These are phyloP conservation scores for Chaetomium tenue DNA, from an alignment of 495 filamentous ascomycete genomes.

Conservation along the genomic window DNA sequence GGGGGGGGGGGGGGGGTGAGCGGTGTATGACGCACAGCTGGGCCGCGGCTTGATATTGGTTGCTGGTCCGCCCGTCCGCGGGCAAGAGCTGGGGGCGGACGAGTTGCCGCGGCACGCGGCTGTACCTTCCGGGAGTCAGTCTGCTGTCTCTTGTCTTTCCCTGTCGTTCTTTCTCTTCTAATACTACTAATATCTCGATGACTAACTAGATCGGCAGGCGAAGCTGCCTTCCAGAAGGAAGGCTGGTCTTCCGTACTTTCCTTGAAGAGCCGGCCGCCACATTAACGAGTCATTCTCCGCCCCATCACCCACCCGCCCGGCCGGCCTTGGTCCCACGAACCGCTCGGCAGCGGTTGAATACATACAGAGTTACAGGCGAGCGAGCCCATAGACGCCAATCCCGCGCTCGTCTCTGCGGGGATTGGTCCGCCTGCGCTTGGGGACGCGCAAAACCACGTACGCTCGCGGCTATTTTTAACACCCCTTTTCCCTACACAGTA, in stretches of 20 bases:
- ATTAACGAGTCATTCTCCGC: no score
- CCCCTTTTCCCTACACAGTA: not conserved
- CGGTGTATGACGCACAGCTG: constrained; percentile 14
- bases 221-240: no score
- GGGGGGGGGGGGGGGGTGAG: no score
- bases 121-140: not conserved
- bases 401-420: not conserved
- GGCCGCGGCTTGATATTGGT: constrained; percentile 14
- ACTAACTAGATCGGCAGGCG: no score
- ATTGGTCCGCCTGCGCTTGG: constrained; percentile 5
- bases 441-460: not conserved
- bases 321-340: not conserved
- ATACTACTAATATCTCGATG: no score
- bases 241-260: no score
- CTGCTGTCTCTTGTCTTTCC: not conserved
- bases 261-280: no score
- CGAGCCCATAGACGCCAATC: not conserved
- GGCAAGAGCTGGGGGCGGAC: not conserved
- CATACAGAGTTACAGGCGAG: not conserved
- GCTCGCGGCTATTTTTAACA: constrained; percentile 14
- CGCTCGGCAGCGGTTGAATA: constrained; percentile 10
- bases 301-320: not conserved
- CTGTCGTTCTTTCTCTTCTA: not conserved
- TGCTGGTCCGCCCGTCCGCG: not conserved
- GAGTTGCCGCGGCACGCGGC: not conserved